Conservation (phyloP, 345 rosid genomes). For the Populus euphratica region DNA sequence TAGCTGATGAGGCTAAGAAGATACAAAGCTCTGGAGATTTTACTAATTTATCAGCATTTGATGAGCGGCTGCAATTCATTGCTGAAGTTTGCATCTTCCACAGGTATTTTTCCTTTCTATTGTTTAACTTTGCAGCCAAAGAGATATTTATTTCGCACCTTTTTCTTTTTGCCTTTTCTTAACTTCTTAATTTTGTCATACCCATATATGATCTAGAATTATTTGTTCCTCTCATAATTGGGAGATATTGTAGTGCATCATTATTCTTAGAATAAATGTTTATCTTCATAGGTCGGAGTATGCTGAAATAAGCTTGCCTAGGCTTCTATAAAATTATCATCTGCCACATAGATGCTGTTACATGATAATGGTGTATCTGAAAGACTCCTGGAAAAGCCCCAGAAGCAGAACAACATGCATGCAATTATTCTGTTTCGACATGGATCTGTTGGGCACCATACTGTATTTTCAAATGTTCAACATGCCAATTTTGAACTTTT, state of each 20-base stretch:
- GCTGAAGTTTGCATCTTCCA: conserved; percentile 92
- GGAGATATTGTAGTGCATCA: background rate
- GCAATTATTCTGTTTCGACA: background rate
- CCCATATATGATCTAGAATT: background rate
- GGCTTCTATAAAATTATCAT: background rate
- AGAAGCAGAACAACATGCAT: too few species aligned
- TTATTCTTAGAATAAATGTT: background rate
- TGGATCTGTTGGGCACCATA: background rate
- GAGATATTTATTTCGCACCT: background rate
- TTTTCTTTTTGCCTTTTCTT: background rate
- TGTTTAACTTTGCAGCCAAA: background rate
- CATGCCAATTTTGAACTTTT: background rate
- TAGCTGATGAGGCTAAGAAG: conserved; percentile 78
- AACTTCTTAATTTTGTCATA: background rate
- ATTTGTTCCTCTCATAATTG: background rate
- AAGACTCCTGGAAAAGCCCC: too few species aligned
- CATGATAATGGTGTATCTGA: background rate
- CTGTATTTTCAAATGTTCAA: background rate
- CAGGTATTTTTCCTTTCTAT: conserved; percentile 44
- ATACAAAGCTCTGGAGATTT: conserved; percentile 76
- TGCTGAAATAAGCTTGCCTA: background rate
- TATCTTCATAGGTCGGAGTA: background rate
- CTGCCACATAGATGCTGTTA: background rate
- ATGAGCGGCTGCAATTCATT: conserved; percentile 77
- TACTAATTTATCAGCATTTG: conserved; percentile 62